Base-by-base conservation (phyloP, 2,329 filamentous ascomycete species). In the Bimuria novae-zelandiae region DNA sequence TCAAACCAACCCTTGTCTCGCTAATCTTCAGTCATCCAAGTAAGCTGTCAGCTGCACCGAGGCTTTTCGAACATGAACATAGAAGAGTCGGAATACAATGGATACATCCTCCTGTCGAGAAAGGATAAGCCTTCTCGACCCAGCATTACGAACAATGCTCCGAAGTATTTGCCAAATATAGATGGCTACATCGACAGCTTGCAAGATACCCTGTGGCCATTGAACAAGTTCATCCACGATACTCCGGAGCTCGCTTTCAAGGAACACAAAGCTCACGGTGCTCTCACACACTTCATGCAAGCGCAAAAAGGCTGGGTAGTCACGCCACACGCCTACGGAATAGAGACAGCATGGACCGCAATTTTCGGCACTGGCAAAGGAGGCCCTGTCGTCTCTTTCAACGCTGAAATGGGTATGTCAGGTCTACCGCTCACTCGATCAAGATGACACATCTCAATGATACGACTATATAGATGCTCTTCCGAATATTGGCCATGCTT, bases 321-420 rank as follows among this genome's bases (percentile, higher is more conserved):
- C 22, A 82, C 75, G 1, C 74, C 74, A 1, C 80, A 79, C 1
- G 80, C 79, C 0, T 83, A 82, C 56, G 77, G 75, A 7, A 73
- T 84, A 55, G 70, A 73, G 29, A 84, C 81, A 2, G 81, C 81
- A 11, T 84, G 82, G 74, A 74, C 78, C 22, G 81, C 80, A 3
- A 76, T 78, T 1, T 82, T 73, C 52, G 76, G 80, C 50, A 79
- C 71, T 46, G 75, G 77, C 10, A 75, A 62, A 45, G 67, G 72
- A n/a, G 80, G 80, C 0, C 79, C 79, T 3, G 76, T 73, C 0
- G 74, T 79, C 8, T 75, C 73, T 12, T 79, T 79, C 52, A 77
- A 78, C 51, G 74, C 71, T 0, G 76, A 78, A 51, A 65, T 67
- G 63, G 64, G 64, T 65, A 49, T 12, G 54, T 21, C 22, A 39